Conservation (phyloP, 768 basidiomycete species). For the Mycena kentingensis region DNA sequence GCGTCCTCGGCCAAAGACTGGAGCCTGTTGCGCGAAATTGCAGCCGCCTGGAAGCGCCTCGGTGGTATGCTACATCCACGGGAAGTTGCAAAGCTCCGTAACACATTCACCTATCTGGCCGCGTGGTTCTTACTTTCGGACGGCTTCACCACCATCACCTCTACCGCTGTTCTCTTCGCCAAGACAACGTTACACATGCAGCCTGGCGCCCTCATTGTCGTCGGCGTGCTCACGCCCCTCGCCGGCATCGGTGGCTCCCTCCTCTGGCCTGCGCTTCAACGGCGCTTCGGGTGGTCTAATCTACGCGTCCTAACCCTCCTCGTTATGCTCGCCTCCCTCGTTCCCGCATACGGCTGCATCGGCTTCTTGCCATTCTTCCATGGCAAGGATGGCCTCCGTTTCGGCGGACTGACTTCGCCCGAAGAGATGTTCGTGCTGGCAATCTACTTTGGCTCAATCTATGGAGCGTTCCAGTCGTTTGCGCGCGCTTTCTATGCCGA, state of each 20-base stretch:
- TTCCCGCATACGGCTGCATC: slow-evolving; percentile 82
- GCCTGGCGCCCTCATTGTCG: slow-evolving; percentile 72
- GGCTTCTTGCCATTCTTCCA: slow-evolving; percentile 67
- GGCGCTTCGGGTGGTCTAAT: slow-evolving; percentile 64
- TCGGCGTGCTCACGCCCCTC: slow-evolving; percentile 76
- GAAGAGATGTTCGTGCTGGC: slow-evolving; percentile 87
- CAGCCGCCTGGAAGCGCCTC: slow-evolving; percentile 73
- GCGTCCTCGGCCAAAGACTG: slow-evolving; percentile 34
- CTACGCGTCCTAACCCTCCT: slow-evolving; percentile 65
- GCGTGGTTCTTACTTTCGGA: slow-evolving; percentile 97
- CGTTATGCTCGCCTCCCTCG: slow-evolving; percentile 62
- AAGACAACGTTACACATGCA: slow-evolving; percentile 87
- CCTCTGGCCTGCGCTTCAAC: slow-evolving; percentile 76
- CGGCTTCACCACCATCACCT: slow-evolving; percentile 90
- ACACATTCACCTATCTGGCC: slow-evolving; percentile 87
- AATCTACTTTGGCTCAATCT: slow-evolving; percentile 78
- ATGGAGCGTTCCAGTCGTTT: slow-evolving; percentile 91
- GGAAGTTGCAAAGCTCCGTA: slow-evolving; percentile 72
- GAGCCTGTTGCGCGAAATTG: slow-evolving; percentile 55
- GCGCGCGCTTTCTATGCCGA: slow-evolving; percentile 86
- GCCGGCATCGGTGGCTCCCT: slow-evolving; percentile 85
- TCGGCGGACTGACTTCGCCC: slow-evolving; percentile 76
- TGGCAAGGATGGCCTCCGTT: slow-evolving; percentile 37
- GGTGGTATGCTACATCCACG: slow-evolving; percentile 71
- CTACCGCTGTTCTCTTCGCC: slow-evolving; percentile 88